Evolutionary conservation across 2,329 filamentous ascomycete species (phyloP).

Genomic region (Neonectria ditissima): DNA sequence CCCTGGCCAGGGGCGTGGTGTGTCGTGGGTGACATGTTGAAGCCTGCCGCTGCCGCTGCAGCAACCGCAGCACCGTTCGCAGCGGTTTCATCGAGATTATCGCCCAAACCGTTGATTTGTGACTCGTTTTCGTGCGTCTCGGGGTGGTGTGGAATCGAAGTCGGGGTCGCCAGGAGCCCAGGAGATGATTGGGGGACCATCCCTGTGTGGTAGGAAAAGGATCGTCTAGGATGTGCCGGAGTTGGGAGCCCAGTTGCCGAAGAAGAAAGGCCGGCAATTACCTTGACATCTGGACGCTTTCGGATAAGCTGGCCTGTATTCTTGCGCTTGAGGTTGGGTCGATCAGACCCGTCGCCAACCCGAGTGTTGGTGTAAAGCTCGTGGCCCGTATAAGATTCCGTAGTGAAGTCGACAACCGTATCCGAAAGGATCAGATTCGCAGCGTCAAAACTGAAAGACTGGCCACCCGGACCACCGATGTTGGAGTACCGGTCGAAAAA

Average conservation of each 20-base stretch:
- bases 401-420: conserved; percentile 69
- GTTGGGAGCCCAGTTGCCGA: conserved; percentile 45
- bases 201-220: conserved; percentile 50
- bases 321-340: conserved; percentile 63
- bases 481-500: conserved; percentile 85
- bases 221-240: conserved; percentile 51
- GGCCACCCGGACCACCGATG: conserved; percentile 68
- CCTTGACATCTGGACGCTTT: conserved; percentile 55
- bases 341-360: conserved; percentile 43
- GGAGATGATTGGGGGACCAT: conserved; percentile 55
- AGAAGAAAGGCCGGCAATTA: conserved; percentile 46
- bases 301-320: conserved; percentile 54
- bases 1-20: conserved; percentile 38
- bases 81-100: conserved; percentile 49
- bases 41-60: conserved; percentile 53
- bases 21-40: conserved; percentile 43
- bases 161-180: conserved; percentile 53
- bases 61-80: conserved; percentile 51
- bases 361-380: conserved; percentile 62
- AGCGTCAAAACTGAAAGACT: conserved; percentile 74
- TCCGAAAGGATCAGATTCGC: conserved; percentile 80
- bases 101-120: conserved; percentile 49
- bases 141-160: conserved; percentile 51
- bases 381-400: conserved; percentile 65
- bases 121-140: conserved; percentile 49